Percentiles rank a stretch among this genome's conserved stretches.
phyloP scores from a whole-genome alignment of 106 monocot genomes.

The Apostasia ramifera region DNA sequence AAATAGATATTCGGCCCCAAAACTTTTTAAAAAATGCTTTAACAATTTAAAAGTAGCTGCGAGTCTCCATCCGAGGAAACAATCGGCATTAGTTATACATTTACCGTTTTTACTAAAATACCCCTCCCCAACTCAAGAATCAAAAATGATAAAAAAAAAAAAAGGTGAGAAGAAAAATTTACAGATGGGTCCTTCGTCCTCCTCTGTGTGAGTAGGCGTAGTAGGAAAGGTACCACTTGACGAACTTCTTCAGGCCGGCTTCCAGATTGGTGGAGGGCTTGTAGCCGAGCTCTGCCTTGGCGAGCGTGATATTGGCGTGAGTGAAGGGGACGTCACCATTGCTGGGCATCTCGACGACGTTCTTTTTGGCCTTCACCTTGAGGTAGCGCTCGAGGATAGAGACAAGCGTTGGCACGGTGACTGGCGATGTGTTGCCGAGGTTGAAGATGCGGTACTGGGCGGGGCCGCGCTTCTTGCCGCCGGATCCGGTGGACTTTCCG shows the following conservation, averaged over 20 bases:
- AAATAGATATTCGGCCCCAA: too few relatives aligned
- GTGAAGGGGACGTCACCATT: slow-evolving; percentile 27
- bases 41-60: too few relatives aligned
- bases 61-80: too few relatives aligned
- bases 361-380: slow-evolving; percentile 22
- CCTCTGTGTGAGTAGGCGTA: slow-evolving; percentile 13
- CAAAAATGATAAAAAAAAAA: background rate
- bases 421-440: slow-evolving; percentile 24
- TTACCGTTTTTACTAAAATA: too few relatives aligned
- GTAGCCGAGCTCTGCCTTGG: slow-evolving; percentile 19
- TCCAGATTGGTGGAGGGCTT: slow-evolving; percentile 24
- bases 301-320: slow-evolving; percentile 19
- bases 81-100: too few relatives aligned
- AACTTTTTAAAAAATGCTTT: too few relatives aligned
- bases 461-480: slow-evolving; percentile 13
- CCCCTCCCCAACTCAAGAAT: background rate
- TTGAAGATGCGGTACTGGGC: slow-evolving; percentile 25
- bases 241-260: slow-evolving; percentile 21
- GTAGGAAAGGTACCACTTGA: slow-evolving; percentile 25
- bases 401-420: slow-evolving; percentile 21
- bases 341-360: slow-evolving; percentile 20
- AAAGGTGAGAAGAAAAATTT: background rate
- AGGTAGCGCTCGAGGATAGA: slow-evolving; percentile 24
- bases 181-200: slow-evolving; percentile 11
- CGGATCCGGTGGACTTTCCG: slow-evolving; percentile 5